Evolutionary conservation across 164 flowering plant species (phyloP).

Genomic region (Warburgia ugandensis): DNA sequence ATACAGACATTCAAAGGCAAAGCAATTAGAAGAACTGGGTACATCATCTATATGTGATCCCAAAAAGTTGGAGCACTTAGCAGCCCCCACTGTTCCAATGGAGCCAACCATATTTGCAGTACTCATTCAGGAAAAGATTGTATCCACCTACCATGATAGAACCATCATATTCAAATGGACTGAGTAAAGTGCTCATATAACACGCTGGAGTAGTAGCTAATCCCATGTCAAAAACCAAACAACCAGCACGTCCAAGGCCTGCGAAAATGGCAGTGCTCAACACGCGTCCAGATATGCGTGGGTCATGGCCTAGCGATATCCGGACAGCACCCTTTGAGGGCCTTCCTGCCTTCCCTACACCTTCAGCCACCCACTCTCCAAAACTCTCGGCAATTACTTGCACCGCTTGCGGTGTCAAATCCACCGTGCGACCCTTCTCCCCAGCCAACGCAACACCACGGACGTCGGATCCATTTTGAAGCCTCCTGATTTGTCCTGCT

Average conservation of each 20-base stretch:
- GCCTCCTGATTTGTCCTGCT: conserved; percentile 57
- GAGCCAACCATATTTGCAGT: too few species aligned
- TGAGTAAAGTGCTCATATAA: conserved; percentile 90
- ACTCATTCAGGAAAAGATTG: too few species aligned
- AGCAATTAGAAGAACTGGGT: too few species aligned
- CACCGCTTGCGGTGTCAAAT: conserved; percentile 69
- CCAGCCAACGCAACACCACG: conserved; percentile 87
- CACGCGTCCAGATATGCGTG: conserved; percentile 50
- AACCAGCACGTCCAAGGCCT: conserved; percentile 70
- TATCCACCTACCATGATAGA: conserved; percentile 87
- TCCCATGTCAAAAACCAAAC: conserved; percentile 74
- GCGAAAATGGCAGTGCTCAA: conserved; percentile 63
- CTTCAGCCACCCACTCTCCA: conserved; percentile 64
- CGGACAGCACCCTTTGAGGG: conserved; percentile 22
- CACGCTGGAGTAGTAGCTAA: conserved; percentile 96
- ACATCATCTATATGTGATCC: too few species aligned
- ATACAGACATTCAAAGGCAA: too few species aligned
- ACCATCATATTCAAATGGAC: conserved; percentile 70
- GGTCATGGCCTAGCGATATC: conserved; percentile 80
- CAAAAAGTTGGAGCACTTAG: too few species aligned
- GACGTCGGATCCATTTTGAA: conserved; percentile 88
- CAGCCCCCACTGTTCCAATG: too few species aligned
- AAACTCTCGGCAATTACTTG: conserved; percentile 86
- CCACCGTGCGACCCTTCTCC: conserved; percentile 69
- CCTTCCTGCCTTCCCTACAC: conserved; percentile 25